These are phyloP conservation scores for Aspergillus carbonarius DNA, from an alignment of 2,329 filamentous ascomycete genomes.

Conservation along the genomic window DNA sequence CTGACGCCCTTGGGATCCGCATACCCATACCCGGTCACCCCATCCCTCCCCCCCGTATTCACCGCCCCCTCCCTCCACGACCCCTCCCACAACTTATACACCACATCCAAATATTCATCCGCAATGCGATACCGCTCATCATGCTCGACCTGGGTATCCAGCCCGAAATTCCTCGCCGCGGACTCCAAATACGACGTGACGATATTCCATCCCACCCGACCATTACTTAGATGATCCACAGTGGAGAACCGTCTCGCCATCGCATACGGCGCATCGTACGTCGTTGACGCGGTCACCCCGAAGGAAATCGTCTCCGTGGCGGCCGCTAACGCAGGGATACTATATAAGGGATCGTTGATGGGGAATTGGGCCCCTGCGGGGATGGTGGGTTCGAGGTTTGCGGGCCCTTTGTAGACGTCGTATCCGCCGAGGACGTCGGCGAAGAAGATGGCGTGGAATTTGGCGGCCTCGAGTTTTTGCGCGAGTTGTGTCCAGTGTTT, in stretches of 20 bases:
- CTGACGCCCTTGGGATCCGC: conserved; percentile 36
- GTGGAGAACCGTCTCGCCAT: conserved; percentile 56
- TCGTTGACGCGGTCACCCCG: conserved; percentile 55
- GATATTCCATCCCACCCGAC: conserved; percentile 55
- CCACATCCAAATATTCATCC: conserved; percentile 49
- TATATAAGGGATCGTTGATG: conserved; percentile 44
- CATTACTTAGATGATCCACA: conserved; percentile 53
- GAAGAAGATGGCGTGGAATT: conserved; percentile 54
- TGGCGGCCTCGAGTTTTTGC: conserved; percentile 48
- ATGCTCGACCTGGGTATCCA: conserved; percentile 48
- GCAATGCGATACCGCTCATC: conserved; percentile 52
- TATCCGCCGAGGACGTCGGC: conserved; percentile 52
- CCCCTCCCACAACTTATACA: conserved; percentile 54
- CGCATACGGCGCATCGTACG: conserved; percentile 56
- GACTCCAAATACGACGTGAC: conserved; percentile 52
- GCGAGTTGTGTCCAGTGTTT: conserved; percentile 51
- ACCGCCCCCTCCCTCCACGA: conserved; percentile 50
- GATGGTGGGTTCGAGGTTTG: conserved; percentile 40
- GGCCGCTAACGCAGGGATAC: conserved; percentile 49
- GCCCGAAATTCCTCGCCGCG: conserved; percentile 50
- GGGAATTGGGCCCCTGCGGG: conserved; percentile 45
- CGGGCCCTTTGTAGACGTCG: conserved; percentile 47
- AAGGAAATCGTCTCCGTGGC: conserved; percentile 50
- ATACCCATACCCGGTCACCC: conserved; percentile 29
- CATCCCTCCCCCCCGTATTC: conserved; percentile 11